A percentile compares a stretch with the other conserved stretches of the same genome.
phyloP scores from a whole-genome alignment of 2,329 filamentous ascomycete genomes.

The Hymenoscyphus fraxineus region DNA sequence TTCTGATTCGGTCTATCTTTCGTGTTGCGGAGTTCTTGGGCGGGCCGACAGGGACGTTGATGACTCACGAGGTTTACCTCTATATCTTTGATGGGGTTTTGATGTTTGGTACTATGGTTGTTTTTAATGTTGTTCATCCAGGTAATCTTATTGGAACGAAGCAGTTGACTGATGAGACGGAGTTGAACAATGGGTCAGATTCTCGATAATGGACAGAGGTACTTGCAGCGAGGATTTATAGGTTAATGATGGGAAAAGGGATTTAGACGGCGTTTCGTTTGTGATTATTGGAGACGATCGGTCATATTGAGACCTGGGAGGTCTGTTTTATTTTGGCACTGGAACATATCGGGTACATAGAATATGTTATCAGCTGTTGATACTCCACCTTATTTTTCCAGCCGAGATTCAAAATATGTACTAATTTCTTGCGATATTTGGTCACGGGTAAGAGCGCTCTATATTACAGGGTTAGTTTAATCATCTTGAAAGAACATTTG shows the following conservation, averaged over 20 bases:
- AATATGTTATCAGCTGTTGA: too few species aligned
- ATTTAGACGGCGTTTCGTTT: background rate
- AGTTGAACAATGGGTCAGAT: conserved; percentile 4
- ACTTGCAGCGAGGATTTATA: background rate
- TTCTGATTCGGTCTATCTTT: conserved; percentile 47
- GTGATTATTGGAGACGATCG: background rate
- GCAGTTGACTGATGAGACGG: conserved; percentile 1
- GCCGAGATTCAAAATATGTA: too few species aligned
- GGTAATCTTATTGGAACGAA: conserved; percentile 25
- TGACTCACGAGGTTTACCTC: conserved; percentile 42
- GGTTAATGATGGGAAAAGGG: background rate
- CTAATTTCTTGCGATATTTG: too few species aligned
- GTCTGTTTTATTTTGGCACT: background rate
- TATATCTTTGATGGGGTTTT: conserved; percentile 46
- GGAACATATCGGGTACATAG: too few species aligned
- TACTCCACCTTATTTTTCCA: too few species aligned
- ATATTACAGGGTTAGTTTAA: too few species aligned
- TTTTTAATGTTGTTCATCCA: conserved; percentile 39
- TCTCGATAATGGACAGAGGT: background rate
- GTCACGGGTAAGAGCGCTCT: too few species aligned
- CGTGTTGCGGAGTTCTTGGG: conserved; percentile 46
- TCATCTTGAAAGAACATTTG: too few species aligned
- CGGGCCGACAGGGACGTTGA: conserved; percentile 43
- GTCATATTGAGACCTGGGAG: background rate
- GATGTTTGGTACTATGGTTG: conserved; percentile 39